Evolutionary conservation across 495 filamentous ascomycete species (phyloP), one percentile per base, ranked within the genome.

Genomic region (Penicillium turbatum): DNA sequence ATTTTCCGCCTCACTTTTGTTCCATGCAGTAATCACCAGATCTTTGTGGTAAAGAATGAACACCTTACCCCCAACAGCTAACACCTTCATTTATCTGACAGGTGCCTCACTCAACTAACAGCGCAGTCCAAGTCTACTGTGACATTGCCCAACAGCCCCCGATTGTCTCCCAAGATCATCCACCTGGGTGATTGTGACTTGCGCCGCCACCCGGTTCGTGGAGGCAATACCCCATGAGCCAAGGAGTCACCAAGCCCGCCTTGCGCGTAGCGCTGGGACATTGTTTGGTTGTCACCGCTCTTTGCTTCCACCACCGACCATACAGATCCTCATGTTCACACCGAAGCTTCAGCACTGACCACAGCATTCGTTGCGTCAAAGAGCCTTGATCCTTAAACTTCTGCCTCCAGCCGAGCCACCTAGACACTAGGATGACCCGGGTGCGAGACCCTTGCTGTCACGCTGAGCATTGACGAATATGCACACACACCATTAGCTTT

Each of bases 201-300:
- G n/a, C 39, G 5, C 27, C 1, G 15, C 13, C 40, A 10, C 21
- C 21, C 21, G 21, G 21, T 24, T 4, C 21, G n/a, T n/a, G n/a
- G 21, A 24, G 21, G 21, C 21, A 21, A 19, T n/a, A 24, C 2
- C 16, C 24, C 8, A 5, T 8, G 30, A 27, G 27, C 27, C 24
- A n/a, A 40, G 46, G 46, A 35, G 44, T 8, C 16, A 24, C 7
- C 6, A 3, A 6, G 34, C 11, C 17, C 38, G n/a, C 24, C 46
- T 31, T 11, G 30, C 35, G 30, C 31, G 35, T 35, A 34, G 47
- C 27, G 15, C 21, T 38, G 16, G 48, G 36, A 11, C 37, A 50
- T 30, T 41, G 27, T 30, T 26, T 39, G 37, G 5, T 11, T 3
- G 47, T 50, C 48, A 50, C 48, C 48, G 48, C 48, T 50, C 15